Conservation (phyloP, 192 early-diverging fungal species). For the Gonapodya prolifera region DNA sequence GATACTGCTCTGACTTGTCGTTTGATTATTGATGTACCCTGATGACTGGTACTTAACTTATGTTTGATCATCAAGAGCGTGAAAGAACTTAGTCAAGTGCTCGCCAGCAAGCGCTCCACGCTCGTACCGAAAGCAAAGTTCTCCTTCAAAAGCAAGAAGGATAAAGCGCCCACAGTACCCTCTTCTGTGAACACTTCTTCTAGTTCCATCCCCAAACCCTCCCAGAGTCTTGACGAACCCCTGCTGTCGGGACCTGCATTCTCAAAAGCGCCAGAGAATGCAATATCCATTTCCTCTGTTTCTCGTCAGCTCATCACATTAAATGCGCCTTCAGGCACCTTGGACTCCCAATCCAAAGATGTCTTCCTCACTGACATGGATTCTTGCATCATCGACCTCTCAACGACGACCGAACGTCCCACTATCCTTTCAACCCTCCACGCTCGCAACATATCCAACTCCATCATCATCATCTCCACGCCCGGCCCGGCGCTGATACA, state of each 20-base stretch:
- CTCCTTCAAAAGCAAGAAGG: constrained; percentile 41
- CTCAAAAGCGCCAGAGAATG: constrained; percentile 16
- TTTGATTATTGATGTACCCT: not conserved
- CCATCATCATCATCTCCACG: constrained; percentile 53
- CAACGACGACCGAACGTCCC: constrained; percentile 15
- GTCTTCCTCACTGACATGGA: constrained; percentile 42
- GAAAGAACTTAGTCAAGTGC: constrained; percentile 30
- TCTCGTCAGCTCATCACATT: constrained; percentile 19
- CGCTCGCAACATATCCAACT: constrained; percentile 51
- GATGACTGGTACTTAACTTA: not conserved
- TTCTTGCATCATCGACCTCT: constrained; percentile 51
- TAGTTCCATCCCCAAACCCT: not conserved
- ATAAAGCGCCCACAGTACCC: constrained; percentile 14
- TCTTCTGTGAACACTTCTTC: not conserved
- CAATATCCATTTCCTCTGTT: constrained; percentile 19
- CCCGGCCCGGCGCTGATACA: constrained; percentile 61
- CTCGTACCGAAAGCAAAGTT: constrained; percentile 48
- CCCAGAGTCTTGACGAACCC: not conserved
- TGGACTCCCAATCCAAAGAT: constrained; percentile 25
- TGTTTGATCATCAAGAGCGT: constrained; percentile 12
- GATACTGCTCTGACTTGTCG: not conserved
- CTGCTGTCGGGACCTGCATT: constrained; percentile 1
- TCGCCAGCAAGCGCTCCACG: constrained; percentile 21
- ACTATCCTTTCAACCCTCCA: constrained; percentile 56
- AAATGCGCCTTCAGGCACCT: not conserved